Conservation (phyloP, 192 early-diverging fungal genomes). For the Backusella liffmaniae region DNA sequence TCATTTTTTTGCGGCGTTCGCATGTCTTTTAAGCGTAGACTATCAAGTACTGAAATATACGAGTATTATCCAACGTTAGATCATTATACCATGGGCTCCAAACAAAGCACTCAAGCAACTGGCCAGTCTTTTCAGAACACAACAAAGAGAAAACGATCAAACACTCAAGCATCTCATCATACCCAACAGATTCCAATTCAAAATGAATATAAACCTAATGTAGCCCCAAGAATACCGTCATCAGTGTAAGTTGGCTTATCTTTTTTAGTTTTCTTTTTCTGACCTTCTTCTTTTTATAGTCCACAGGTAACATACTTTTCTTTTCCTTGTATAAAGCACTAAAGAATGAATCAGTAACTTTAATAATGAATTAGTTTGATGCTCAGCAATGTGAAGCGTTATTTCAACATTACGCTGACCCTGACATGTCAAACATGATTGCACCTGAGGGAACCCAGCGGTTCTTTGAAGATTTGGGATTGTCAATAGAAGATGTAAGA, state of each 20-base stretch:
- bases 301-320: slow-evolving; percentile 16
- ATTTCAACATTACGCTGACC: slow-evolving; percentile 31
- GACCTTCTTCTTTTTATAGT: not conserved
- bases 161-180: slow-evolving; percentile 4
- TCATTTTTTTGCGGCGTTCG: not conserved
- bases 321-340: not conserved
- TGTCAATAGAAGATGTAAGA: slow-evolving; percentile 35
- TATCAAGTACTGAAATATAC: slow-evolving; percentile 15
- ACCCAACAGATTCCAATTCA: not conserved
- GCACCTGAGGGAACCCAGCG: slow-evolving; percentile 30
- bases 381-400: slow-evolving; percentile 18
- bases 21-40: slow-evolving; percentile 28
- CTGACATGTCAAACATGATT: slow-evolving; percentile 19
- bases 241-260: not conserved
- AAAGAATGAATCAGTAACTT: not conserved
- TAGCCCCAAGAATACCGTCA: not conserved
- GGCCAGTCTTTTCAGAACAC: not conserved
- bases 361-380: slow-evolving; percentile 14
- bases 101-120: slow-evolving; percentile 21
- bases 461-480: slow-evolving; percentile 29
- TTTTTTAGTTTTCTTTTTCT: not conserved
- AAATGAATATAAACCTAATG: not conserved
- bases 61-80: slow-evolving; percentile 16
- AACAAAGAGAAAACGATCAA: slow-evolving; percentile 22
- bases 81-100: slow-evolving; percentile 27